Evolutionary conservation across 2,329 filamentous ascomycete genomes (phyloP), one percentile per base, ranked within the genome.

Genomic region (Capronia epimyces): DNA sequence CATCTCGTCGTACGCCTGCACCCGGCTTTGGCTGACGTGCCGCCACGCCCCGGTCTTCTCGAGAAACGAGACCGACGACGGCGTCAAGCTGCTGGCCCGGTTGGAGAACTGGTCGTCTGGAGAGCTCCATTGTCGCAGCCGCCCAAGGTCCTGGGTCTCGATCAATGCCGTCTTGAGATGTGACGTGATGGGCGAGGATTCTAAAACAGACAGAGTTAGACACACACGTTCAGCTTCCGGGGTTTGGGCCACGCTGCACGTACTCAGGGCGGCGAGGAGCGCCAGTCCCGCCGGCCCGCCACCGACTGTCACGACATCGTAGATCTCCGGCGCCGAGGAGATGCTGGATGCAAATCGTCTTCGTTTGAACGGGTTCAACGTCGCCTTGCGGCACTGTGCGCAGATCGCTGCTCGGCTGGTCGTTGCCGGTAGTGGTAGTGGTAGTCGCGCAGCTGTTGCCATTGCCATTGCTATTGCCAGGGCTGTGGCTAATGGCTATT

Each of bases 1-100:
- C 93, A 98, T 98, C 62, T 91, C 87, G 53, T 94, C 84, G 68
- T 96, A 98, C 1, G 83, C 79, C 71, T 96, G 90, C 27, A 93
- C 81, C 25, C 93, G 82, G 4, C 80, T 74, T 36, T 76, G 72
- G 60, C 87, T 78, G 54, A 96, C 74, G 64, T 94, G 82, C 5
- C 76, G 65, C 93, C 91, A 97, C 43, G 86, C 89, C 29, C 91
- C 93, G 54, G 95, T 93, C 3, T 78, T 75, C 64, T 87, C 77
- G 57, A 97, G 78, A 64, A 93, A 96, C 2, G 76, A 78, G n/a
- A 88, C 85, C 0, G 90, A 95, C 0, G 86, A 79, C 0, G 91
- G 91, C 0, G 93, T 98, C 50, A 98, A 77, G 43, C 91, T 97
- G 73, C 88, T 95, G 72, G 91, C 95, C 64, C 93, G 84, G 72